Base-by-base conservation (phyloP, 2,329 filamentous ascomycete species). In the Microcyclosporella mali region DNA sequence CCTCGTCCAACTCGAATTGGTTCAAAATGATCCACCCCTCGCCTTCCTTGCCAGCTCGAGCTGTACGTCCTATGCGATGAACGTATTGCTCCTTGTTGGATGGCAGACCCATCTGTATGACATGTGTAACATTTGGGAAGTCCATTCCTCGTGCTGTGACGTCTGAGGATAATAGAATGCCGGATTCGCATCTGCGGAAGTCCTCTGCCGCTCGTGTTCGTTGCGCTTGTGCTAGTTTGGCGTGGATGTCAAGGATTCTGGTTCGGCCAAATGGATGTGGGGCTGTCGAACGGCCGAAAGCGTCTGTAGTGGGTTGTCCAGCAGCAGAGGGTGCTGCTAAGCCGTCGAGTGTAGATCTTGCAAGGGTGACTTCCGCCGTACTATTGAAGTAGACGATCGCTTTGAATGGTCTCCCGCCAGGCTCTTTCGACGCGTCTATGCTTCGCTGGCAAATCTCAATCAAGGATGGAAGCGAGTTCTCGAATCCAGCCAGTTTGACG, bases 331-430 rank as follows among this genome's bases (percentile, higher is more conserved):
- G 9, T 10, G 30, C 38, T 10, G 30, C 38, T 37, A 80, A 67
- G 25, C 70, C 69, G 43, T 70, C 66, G 40, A 88, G 78, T 16
- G 83, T 67, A 12, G 75, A 70, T 15, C 74, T 69, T 16, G 79
- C 79, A 36, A 88, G 70, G 44, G 81, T 73, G 33, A 88, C 85
- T 50, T 84, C 75, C 17, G 78, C 77, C 1, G 85, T 94, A 16
- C 84, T 87, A 57, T 85, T 85, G 63, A 90, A 84, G 70, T 95
- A 98, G 32, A 95, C 71, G 47, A 98, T 94, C n/a, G 88, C 87
- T 74, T 98, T 98, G 77, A 97, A 95, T 0, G 87, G 85, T 12
- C 65, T 65, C 3, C 49, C 56, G 3, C 64, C 62, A 2, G 56
- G 64, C 15, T 55, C 33, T 49, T 72, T 67, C 49, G 65, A 58